Percentiles rank a stretch among this genome's conserved stretches.
Conservation (phyloP, 441 rosid genomes). For the Mallotus japonicus region DNA sequence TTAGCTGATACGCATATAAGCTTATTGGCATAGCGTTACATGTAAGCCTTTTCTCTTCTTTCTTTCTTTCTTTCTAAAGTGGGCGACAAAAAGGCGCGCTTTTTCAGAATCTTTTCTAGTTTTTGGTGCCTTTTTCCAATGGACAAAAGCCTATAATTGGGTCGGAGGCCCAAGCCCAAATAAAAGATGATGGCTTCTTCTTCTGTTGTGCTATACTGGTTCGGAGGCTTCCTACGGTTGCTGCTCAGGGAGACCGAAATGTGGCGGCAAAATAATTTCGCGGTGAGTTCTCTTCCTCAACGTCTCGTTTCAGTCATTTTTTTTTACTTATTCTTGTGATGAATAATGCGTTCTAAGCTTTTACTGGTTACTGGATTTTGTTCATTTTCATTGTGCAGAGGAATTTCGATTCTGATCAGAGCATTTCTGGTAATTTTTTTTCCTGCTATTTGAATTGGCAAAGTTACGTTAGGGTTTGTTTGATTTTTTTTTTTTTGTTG, state of each 20-base stretch:
- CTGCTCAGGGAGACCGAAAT: conserved; percentile 26
- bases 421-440: conserved; percentile 59
- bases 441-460: not conserved
- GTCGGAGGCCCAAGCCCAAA: too few relatives aligned
- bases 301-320: not conserved
- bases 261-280: conserved; percentile 59
- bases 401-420: conserved; percentile 64
- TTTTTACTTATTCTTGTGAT: too few relatives aligned
- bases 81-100: conserved; percentile 22
- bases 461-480: not conserved
- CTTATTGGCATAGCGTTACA: conserved; percentile 22
- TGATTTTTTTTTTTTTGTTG: not conserved
- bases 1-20: not conserved
- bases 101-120: not conserved
- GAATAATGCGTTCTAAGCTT: not conserved
- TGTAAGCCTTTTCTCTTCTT: conserved; percentile 16
- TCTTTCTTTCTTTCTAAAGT: not conserved
- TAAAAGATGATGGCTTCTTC: too few relatives aligned
- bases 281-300: conserved; percentile 28
- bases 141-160: too few relatives aligned
- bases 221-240: not conserved
- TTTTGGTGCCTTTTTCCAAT: too few relatives aligned
- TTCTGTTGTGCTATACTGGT: not conserved
- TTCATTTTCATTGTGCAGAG: conserved; percentile 23
- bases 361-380: not conserved